Conservation (phyloP, 108 stramenopile genomes). For the Seminavis robusta region DNA sequence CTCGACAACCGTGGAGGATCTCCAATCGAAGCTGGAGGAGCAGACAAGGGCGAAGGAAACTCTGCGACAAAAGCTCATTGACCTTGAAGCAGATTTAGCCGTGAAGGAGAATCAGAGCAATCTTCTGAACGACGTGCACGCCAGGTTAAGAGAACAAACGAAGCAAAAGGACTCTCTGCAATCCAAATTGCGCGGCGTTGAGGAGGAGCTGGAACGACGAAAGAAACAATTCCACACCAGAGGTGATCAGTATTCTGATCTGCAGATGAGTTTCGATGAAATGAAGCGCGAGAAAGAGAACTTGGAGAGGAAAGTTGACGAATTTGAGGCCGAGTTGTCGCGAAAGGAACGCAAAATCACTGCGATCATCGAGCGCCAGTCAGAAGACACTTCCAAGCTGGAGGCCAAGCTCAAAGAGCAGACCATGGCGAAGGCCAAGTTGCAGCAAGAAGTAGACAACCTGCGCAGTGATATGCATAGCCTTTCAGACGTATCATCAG, state of each 20-base stretch:
- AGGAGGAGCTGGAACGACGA: conserved; percentile 31
- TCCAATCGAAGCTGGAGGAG: conserved; percentile 38
- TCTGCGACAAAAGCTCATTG: conserved; percentile 24
- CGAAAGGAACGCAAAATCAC: conserved; percentile 40
- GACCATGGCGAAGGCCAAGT: conserved; percentile 22
- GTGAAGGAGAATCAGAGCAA: conserved; percentile 12
- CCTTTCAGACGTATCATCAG: conserved; percentile 20
- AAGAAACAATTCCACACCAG: conserved; percentile 28
- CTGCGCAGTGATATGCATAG: conserved; percentile 20
- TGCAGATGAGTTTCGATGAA: conserved; percentile 17
- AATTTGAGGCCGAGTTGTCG: conserved; percentile 29
- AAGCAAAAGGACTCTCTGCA: conserved; percentile 8
- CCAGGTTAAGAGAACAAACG: conserved; percentile 10
- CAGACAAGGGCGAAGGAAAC: conserved; percentile 23
- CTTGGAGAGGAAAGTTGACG: conserved; percentile 26
- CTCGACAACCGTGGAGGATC: conserved; percentile 27
- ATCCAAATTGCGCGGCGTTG: conserved; percentile 1
- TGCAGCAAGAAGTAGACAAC: conserved; percentile 34
- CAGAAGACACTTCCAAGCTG: conserved; percentile 32
- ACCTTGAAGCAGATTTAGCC: conserved; percentile 11
- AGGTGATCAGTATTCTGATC: conserved; percentile 18
- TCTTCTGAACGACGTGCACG: conserved; percentile 3
- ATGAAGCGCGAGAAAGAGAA: conserved; percentile 19
- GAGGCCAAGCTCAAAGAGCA: conserved; percentile 36
- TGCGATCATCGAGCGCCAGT: conserved; percentile 37